Conservation (phyloP, 2,329 filamentous ascomycete genomes). For the Claviceps monticola region DNA sequence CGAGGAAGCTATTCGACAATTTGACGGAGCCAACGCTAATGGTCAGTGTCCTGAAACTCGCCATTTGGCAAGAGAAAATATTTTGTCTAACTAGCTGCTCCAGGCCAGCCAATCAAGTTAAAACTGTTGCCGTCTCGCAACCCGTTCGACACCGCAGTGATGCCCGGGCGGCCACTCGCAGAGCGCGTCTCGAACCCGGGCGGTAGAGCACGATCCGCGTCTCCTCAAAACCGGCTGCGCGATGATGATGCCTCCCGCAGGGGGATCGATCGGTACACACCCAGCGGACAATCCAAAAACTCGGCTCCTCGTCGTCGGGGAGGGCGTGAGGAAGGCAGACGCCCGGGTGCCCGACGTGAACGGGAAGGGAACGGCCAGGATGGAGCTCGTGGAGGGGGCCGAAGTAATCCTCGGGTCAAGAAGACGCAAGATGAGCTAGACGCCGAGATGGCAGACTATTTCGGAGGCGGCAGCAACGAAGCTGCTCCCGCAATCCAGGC, state of each 20-base stretch:
- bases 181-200: constrained; percentile 45
- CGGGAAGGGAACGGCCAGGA: constrained; percentile 25
- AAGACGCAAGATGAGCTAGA: constrained; percentile 90
- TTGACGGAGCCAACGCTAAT: constrained; percentile 81
- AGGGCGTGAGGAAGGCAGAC: constrained; percentile 37
- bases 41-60: constrained; percentile 26
- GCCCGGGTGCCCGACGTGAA: constrained; percentile 29
- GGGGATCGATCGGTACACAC: constrained; percentile 68
- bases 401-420: constrained; percentile 44
- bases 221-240: constrained; percentile 31
- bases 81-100: neutral
- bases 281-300: constrained; percentile 45
- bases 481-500: constrained; percentile 18
- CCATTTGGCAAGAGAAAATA: neutral
- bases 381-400: constrained; percentile 22
- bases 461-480: constrained; percentile 35
- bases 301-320: constrained; percentile 40
- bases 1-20: constrained; percentile 60
- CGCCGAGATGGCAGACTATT: constrained; percentile 96
- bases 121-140: constrained; percentile 48
- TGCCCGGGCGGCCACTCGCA: constrained; percentile 42
- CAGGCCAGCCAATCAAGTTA: constrained; percentile 68
- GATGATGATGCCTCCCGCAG: constrained; percentile 48
- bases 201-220: constrained; percentile 49
- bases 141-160: constrained; percentile 41